Evolutionary conservation across 2,329 filamentous ascomycete genomes (phyloP).

Genomic region (Anthostomella pinea): DNA sequence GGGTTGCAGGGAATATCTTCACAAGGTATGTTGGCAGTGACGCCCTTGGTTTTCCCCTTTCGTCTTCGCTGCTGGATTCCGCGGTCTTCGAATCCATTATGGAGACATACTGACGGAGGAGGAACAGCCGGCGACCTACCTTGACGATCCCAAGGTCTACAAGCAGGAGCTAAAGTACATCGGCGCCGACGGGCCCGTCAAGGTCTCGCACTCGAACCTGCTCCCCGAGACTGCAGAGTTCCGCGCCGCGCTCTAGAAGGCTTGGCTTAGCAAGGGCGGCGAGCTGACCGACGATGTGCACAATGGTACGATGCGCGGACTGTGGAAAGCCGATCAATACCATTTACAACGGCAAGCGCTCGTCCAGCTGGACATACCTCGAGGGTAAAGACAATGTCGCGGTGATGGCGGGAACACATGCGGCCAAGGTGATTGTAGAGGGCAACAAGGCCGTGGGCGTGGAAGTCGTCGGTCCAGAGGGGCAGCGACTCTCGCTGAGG

Average conservation of each 20-base stretch:
- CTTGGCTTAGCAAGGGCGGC: constrained; percentile 53
- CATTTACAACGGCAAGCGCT: constrained; percentile 57
- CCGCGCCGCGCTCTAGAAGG: constrained; percentile 46
- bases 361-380: constrained; percentile 49
- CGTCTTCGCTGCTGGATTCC: too few relatives aligned
- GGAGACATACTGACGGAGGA: neutral
- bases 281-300: constrained; percentile 53
- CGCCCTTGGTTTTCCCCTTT: too few relatives aligned
- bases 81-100: neutral
- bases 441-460: constrained; percentile 42
- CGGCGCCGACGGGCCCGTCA: constrained; percentile 49
- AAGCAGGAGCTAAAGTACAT: constrained; percentile 46
- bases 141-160: constrained; percentile 50
- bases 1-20: constrained; percentile 46
- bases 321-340: constrained; percentile 52
- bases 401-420: constrained; percentile 44
- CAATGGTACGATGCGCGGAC: constrained; percentile 51
- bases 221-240: constrained; percentile 51
- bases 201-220: constrained; percentile 53
- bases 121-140: constrained; percentile 48
- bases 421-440: constrained; percentile 54
- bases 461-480: constrained; percentile 40
- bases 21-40: constrained; percentile 41
- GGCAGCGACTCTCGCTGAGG: constrained; percentile 42
- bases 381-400: constrained; percentile 54